phyloP scores from a whole-genome alignment of 768 basidiomycete species.

The Lactarius vividus region DNA sequence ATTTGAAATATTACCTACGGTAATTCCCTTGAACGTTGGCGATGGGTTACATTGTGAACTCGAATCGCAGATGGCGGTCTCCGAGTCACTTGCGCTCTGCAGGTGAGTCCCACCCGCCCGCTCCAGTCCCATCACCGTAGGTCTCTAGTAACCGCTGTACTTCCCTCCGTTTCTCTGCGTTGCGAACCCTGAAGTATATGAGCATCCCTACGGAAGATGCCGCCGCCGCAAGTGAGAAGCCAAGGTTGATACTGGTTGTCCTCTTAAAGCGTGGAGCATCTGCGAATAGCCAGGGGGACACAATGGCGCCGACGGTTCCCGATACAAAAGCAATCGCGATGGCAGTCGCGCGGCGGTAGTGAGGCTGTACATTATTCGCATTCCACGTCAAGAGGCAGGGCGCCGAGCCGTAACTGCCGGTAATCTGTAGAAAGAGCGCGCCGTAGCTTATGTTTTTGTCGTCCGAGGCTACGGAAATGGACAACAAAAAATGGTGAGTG shows the following conservation, averaged over 20 bases:
- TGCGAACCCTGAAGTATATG: no score
- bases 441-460: neutral
- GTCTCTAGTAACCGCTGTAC: no score
- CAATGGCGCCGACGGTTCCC: neutral
- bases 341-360: constrained; percentile 1
- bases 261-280: neutral
- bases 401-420: neutral
- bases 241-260: neutral
- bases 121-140: neutral
- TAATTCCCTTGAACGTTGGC: no score
- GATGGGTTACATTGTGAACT: no score
- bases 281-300: neutral
- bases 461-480: neutral
- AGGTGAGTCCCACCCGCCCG: neutral
- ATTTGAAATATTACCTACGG: no score
- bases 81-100: neutral
- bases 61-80: neutral
- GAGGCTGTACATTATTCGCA: neutral
- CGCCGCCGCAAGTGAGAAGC: neutral
- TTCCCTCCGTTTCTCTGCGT: no score
- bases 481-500: neutral
- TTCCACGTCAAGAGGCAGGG: neutral
- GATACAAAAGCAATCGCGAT: neutral
- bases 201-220: no score
- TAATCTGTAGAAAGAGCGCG: neutral